Conservation (phyloP, 441 rosid genomes). For the Brassica hybrid region DNA sequence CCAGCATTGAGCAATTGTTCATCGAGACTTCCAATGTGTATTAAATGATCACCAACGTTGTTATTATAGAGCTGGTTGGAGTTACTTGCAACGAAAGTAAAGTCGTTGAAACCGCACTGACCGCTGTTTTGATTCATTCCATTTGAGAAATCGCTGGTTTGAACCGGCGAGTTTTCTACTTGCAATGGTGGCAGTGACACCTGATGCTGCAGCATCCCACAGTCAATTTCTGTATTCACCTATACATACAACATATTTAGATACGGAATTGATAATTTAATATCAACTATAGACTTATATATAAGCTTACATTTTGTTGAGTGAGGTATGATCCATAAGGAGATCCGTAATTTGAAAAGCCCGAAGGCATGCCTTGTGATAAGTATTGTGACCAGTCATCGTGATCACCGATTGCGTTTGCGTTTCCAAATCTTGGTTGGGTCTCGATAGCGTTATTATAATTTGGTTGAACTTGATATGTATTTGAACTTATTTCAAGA, state of each 20-base stretch:
- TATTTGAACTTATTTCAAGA: conserved; percentile 43
- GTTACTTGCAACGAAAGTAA: conserved; percentile 36
- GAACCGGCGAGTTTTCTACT: conserved; percentile 58
- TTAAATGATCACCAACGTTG: conserved; percentile 41
- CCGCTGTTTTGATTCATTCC: conserved; percentile 43
- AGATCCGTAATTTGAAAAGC: conserved; percentile 40
- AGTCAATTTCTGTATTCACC: conserved; percentile 71
- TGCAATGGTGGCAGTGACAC: conserved; percentile 63
- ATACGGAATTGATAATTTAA: background rate
- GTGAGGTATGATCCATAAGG: conserved; percentile 44
- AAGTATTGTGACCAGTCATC: conserved; percentile 56
- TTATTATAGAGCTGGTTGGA: conserved; percentile 29
- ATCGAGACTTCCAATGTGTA: conserved; percentile 50
- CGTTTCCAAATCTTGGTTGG: conserved; percentile 39
- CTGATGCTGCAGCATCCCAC: conserved; percentile 80
- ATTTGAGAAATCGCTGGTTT: conserved; percentile 34
- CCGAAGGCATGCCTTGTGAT: conserved; percentile 51
- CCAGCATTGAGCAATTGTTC: conserved; percentile 49
- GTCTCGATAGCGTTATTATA: conserved; percentile 11
- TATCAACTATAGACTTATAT: background rate
- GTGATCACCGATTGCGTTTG: conserved; percentile 40
- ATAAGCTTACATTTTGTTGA: conserved; percentile 63
- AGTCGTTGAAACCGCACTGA: conserved; percentile 49
- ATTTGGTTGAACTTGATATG: conserved; percentile 31
- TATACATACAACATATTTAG: conserved; percentile 33